phyloP scores from a whole-genome alignment of 192 early-diverging fungal genomes.

The Polychytrium aggregatum region DNA sequence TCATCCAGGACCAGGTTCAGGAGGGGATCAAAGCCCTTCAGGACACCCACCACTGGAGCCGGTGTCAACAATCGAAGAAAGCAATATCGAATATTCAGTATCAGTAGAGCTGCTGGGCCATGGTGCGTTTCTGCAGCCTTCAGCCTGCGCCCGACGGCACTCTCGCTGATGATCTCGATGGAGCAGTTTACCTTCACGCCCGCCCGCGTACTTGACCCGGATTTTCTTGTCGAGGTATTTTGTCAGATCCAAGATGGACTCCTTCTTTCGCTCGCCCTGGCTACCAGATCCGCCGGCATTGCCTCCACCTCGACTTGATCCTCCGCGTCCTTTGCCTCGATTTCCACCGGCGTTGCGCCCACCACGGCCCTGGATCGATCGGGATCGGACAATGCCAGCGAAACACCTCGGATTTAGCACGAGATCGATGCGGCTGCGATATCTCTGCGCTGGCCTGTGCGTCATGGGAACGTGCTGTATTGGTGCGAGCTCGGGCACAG shows the following conservation, averaged over 20 bases:
- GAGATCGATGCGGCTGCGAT: too few species aligned
- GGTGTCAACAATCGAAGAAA: neutral
- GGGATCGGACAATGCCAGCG: too few species aligned
- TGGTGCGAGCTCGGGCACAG: too few species aligned
- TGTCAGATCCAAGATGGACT: constrained; percentile 82
- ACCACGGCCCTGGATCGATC: too few species aligned
- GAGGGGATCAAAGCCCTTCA: constrained; percentile 89
- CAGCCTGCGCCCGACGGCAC: neutral
- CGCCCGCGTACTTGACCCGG: constrained; percentile 84
- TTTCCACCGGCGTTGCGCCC: too few species aligned
- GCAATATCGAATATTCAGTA: neutral
- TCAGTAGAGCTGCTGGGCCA: neutral
- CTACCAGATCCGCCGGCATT: constrained; percentile 38
- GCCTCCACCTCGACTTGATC: constrained; percentile 33
- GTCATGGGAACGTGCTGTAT: too few species aligned
- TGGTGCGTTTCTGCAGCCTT: neutral
- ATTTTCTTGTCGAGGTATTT: constrained; percentile 92
- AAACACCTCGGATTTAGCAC: too few species aligned
- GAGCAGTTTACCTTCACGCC: constrained; percentile 72
- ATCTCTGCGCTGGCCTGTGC: too few species aligned
- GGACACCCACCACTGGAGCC: constrained; percentile 64
- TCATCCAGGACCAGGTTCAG: constrained; percentile 92
- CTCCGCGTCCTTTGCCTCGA: constrained; percentile 33
- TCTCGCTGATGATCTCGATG: constrained; percentile 2
- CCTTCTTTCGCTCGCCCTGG: constrained; percentile 48